Percentiles rank a stretch among this genome's conserved stretches.
Evolutionary conservation across 495 filamentous ascomycete species (phyloP).

Genomic region (Podospora pseudopauciseta): DNA sequence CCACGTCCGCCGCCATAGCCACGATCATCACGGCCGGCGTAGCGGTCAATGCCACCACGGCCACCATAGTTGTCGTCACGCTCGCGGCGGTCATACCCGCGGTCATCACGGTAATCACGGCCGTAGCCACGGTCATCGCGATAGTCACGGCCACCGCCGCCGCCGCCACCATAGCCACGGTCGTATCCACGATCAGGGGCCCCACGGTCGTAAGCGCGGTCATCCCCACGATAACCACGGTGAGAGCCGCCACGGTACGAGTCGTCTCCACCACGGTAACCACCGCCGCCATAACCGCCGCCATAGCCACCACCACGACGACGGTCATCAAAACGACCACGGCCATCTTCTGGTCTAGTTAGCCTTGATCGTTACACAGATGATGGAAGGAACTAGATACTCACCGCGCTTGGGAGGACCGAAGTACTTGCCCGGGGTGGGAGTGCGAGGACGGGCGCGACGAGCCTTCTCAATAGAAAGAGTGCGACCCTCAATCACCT

Average conservation of each 20-base stretch:
- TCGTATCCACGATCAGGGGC: conserved; percentile 50
- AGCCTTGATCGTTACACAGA: background rate
- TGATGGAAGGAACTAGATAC: conserved; percentile 26
- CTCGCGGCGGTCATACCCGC: conserved; percentile 59
- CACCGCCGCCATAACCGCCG: conserved; percentile 31
- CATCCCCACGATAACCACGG: conserved; percentile 46
- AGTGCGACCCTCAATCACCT: conserved; percentile 91
- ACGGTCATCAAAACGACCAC: conserved; percentile 31
- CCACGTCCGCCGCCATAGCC: conserved; percentile 35
- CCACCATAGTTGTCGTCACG: conserved; percentile 53
- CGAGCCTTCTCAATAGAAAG: conserved; percentile 99
- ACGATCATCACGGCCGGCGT: conserved; percentile 44
- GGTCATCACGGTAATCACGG: conserved; percentile 54
- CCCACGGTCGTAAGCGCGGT: conserved; percentile 45
- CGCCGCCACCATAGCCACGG: conserved; percentile 44
- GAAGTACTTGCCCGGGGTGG: conserved; percentile 98
- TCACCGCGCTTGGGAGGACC: conserved; percentile 96
- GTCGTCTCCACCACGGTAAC: conserved; percentile 32
- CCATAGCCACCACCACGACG: conserved; percentile 33
- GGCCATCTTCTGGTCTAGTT: conserved; percentile 31
- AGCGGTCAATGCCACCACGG: conserved; percentile 47
- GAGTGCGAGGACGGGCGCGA: conserved; percentile 87
- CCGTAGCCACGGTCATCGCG: conserved; percentile 45
- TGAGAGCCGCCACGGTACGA: conserved; percentile 34
- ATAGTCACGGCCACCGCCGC: conserved; percentile 50